Evolutionary conservation across 1,284 basidiomycete genomes (phyloP).

Genomic region (Kalmanozyma brasiliensis): DNA sequence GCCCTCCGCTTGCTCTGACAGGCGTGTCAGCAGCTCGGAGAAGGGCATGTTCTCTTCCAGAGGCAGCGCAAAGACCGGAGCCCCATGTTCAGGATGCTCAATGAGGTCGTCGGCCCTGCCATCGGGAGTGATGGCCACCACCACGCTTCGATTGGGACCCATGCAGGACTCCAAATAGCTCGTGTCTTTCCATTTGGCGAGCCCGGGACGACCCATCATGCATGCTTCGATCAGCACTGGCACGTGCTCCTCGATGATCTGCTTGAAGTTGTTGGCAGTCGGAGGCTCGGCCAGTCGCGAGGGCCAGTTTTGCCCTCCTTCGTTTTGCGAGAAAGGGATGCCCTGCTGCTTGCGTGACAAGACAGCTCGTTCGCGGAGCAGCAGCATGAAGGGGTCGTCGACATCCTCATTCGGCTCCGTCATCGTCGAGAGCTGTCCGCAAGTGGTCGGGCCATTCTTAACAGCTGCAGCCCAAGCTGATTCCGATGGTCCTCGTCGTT

Average conservation of each 20-base stretch:
- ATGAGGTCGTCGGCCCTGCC: constrained; percentile 60
- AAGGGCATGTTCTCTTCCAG: constrained; percentile 43
- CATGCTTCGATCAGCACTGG: constrained; percentile 47
- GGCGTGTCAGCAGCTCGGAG: constrained; percentile 29
- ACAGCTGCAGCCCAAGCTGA: too few relatives aligned
- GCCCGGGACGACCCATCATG: constrained; percentile 21
- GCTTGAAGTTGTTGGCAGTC: constrained; percentile 10
- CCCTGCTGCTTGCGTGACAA: constrained; percentile 16
- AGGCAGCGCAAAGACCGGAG: constrained; percentile 57
- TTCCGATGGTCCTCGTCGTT: too few relatives aligned
- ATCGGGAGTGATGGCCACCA: constrained; percentile 58
- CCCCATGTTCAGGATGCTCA: constrained; percentile 9
- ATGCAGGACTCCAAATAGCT: constrained; percentile 45
- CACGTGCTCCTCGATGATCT: constrained; percentile 31
- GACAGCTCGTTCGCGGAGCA: constrained; percentile 30
- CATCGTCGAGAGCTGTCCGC: background rate
- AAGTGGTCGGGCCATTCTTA: too few relatives aligned
- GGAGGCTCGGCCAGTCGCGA: constrained; percentile 16
- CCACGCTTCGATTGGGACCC: constrained; percentile 34
- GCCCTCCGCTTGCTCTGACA: constrained; percentile 16
- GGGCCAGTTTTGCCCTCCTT: constrained; percentile 12
- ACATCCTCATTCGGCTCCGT: background rate
- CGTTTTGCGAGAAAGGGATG: constrained; percentile 16
- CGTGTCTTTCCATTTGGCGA: constrained; percentile 47
- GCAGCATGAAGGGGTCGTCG: constrained; percentile 35